Base-by-base conservation (phyloP, 768 basidiomycete genomes). In the Boletus vermiculosoides region DNA sequence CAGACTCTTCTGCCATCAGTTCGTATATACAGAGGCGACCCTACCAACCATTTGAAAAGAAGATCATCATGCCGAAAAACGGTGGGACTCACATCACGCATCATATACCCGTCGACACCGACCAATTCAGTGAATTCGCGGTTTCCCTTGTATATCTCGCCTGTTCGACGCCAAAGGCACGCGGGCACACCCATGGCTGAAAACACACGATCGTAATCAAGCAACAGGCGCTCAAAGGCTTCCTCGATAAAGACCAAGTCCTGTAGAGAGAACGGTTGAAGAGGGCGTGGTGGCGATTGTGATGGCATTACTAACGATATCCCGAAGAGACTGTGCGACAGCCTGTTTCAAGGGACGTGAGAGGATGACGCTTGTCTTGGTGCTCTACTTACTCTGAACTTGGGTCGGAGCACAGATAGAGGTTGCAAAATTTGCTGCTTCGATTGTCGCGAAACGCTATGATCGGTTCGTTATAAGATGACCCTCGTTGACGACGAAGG, bases 131-230 rank as follows among this genome's bases (percentile, higher is more conserved):
- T 87, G 70, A 99, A 98, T 74, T 96, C 94, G 54, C 92, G 83
- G 69, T 99, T 99, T 44, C 90, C 95, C 72, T 98, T 98, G 79
- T 98, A 98, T 60, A 98, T 98, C 76, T 98, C 95, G 34, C 96
- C 96, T 3, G 96, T 99, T 47, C 96, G 79, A 28, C 95, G 80
- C 96, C 96, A 98, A 7, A 98, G 80, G 63, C 96, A 99, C 0
- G 94, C 94, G 0, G 96, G 96, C 4, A 98, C 94, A 34, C 93
- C 94, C 88, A 99, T 98, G 0, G 92, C 94, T 51, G 88, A 87
- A 73, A 93, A 92, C 15, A 91, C 93, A 23, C 94, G 88, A 70
- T 98, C 96, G 61, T 98, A 98, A 68, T 97, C 94, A 22, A 98
- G 83, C 55, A 99, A 78, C 58, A 98, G 80, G 1, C 95, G 88